Evolutionary conservation across 2,329 filamentous ascomycete species (phyloP).

Genomic region (Diplocarpon rosae): DNA sequence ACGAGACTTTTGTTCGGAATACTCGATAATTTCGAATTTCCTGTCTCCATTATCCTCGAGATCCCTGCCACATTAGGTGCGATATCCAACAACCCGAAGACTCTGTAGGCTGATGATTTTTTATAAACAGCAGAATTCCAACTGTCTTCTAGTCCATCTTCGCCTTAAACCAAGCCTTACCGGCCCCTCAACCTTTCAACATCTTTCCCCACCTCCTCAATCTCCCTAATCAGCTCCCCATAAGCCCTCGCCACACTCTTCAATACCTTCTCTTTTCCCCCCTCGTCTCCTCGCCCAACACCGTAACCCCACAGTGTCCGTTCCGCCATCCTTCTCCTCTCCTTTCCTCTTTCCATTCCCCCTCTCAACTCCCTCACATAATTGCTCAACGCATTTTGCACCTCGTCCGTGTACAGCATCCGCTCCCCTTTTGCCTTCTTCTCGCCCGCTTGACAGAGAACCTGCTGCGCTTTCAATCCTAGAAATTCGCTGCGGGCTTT

Average conservation of each 20-base stretch:
- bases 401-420: slow-evolving; percentile 23
- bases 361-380: slow-evolving; percentile 22
- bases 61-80: background rate
- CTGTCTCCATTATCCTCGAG: background rate
- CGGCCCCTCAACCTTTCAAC: slow-evolving; percentile 22
- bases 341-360: slow-evolving; percentile 21
- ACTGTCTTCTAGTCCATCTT: background rate
- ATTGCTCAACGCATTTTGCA: slow-evolving; percentile 17
- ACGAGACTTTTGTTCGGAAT: too few species aligned
- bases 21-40: background rate
- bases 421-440: slow-evolving; percentile 16
- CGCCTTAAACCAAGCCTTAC: background rate
- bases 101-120: background rate
- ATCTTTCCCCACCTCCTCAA: slow-evolving; percentile 25
- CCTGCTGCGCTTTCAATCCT: slow-evolving; percentile 10
- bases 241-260: slow-evolving; percentile 27
- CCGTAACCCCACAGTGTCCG: slow-evolving; percentile 25
- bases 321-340: slow-evolving; percentile 19
- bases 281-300: slow-evolving; percentile 19
- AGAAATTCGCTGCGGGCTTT: slow-evolving; percentile 16
- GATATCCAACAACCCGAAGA: background rate
- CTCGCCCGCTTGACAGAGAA: slow-evolving; percentile 11
- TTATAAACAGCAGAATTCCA: background rate
- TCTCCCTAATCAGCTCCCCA: slow-evolving; percentile 22
- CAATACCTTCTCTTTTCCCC: slow-evolving; percentile 26